Base-by-base conservation (phyloP, 2,329 filamentous ascomycete species). In the Colletotrichum nymphaeae region DNA sequence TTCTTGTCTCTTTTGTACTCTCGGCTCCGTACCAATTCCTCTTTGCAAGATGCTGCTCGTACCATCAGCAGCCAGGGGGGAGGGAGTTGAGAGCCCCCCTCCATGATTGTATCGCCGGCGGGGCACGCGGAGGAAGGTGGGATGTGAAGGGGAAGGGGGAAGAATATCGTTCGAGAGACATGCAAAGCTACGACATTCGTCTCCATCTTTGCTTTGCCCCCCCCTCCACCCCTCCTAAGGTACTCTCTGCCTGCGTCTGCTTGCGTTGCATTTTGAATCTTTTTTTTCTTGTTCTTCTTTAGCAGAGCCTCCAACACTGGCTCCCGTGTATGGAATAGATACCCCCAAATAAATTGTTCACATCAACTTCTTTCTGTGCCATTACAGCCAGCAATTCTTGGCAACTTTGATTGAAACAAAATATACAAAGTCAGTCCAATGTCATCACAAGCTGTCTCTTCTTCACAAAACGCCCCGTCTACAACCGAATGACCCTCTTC, bases 51-150 rank as follows among this genome's bases (percentile, higher is more conserved):
- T 35, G 32, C 42, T 49, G 42, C 19, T 49, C 42, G 42, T 49
- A 49, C 19, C 30, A 64, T 42, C 46, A 28, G 32, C 12, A 16
- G 46, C 30, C 46, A 55, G 42, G 26, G 60, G 8, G 9, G 16
- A 42, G 42, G 32, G 46, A 35, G 46, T n/a, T 2, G 8, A 24
- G 26, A 26, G 26, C 19, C 19, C 37, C 26, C 52, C 52, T 42
- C 37, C 30, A 42, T 53, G 56, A 35, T 63, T 12, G 55, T 69
- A 64, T 69, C 66, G 53, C 53, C 32, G 59, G 69, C 66, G 60
- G 67, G 60, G 59, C 11, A 30, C 11, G 16, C 26, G 11, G 12
- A 22, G 49, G 60, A 32, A 24, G 28, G 28, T 53, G 60, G 60
- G 37, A 62, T 28, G 37, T 11, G 24, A 24, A n/a, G 24, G 35